Evolutionary conservation across 1,139 yeast species (phyloP).

Genomic region (Diutina sp.): DNA sequence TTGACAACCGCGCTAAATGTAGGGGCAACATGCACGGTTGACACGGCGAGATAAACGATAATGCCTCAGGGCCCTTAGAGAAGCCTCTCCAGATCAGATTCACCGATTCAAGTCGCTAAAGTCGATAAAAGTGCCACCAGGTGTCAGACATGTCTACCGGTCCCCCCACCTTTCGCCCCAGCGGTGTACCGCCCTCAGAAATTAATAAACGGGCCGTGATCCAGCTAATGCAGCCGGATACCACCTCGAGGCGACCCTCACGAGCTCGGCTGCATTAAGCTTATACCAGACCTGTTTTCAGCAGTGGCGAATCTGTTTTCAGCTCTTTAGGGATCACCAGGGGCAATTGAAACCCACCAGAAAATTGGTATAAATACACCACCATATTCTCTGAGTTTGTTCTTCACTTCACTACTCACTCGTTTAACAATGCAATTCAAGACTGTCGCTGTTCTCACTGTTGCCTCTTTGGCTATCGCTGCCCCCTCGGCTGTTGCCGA

Average conservation of each 20-base stretch:
- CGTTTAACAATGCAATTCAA: slow-evolving; percentile 1
- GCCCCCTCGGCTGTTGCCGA: background rate
- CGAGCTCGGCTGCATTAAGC: background rate
- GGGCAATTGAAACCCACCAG: background rate
- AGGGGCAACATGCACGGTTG: background rate
- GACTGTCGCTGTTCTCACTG: background rate
- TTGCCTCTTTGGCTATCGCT: background rate
- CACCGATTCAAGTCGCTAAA: too few relatives aligned
- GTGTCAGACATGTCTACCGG: too few relatives aligned
- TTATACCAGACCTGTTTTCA: background rate
- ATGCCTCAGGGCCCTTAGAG: too few relatives aligned
- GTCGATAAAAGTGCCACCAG: too few relatives aligned
- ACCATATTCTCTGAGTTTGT: background rate
- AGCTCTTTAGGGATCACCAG: background rate
- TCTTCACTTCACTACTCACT: background rate
- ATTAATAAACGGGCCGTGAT: background rate
- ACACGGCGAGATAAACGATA: background rate
- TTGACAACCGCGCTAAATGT: background rate
- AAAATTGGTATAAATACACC: background rate
- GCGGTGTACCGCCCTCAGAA: too few relatives aligned
- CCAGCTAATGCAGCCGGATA: background rate
- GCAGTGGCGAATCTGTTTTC: background rate
- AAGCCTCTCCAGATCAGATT: too few relatives aligned
- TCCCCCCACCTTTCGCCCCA: too few relatives aligned
- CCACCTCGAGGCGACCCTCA: background rate